A percentile compares a stretch with the other conserved stretches of the same genome.
Evolutionary conservation across 2,329 filamentous ascomycete species (phyloP).

Genomic region (Colletotrichum sp.): DNA sequence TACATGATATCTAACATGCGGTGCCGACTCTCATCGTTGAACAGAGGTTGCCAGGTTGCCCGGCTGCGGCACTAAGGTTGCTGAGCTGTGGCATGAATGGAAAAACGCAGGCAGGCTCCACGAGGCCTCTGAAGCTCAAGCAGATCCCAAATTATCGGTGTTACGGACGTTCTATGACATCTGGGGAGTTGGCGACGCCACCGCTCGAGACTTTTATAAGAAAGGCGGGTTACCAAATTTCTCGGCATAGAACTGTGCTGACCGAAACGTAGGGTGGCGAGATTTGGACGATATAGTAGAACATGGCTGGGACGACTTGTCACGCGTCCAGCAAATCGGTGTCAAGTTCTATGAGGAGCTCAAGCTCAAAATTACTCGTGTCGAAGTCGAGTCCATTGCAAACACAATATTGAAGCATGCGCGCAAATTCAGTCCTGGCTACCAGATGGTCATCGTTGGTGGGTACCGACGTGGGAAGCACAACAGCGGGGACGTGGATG

Average conservation of each 20-base stretch:
- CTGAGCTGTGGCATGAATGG: slow-evolving; percentile 79
- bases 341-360: slow-evolving; percentile 95
- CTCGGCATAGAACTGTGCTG: background rate
- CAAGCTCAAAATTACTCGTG: slow-evolving; percentile 69
- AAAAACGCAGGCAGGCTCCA: slow-evolving; percentile 61
- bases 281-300: slow-evolving; percentile 88
- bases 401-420: slow-evolving; percentile 70
- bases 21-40: background rate
- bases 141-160: slow-evolving; percentile 67
- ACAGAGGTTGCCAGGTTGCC: slow-evolving; percentile 66
- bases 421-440: slow-evolving; percentile 61
- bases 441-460: slow-evolving; percentile 71
- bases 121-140: slow-evolving; percentile 68
- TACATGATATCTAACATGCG: background rate
- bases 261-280: slow-evolving; percentile 64
- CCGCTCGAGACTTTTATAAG: slow-evolving; percentile 81
- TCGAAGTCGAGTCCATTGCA: slow-evolving; percentile 76
- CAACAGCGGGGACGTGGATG: slow-evolving; percentile 80
- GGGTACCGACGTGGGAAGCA: slow-evolving; percentile 82
- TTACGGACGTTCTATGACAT: slow-evolving; percentile 80
- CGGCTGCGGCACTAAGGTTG: slow-evolving; percentile 82
- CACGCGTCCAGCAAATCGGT: slow-evolving; percentile 88
- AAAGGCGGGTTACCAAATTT: slow-evolving; percentile 44
- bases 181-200: slow-evolving; percentile 88
- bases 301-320: slow-evolving; percentile 76